These are phyloP conservation scores for Eucalyptus brandiana DNA, from an alignment of 345 rosid genomes.

Conservation along the genomic window DNA sequence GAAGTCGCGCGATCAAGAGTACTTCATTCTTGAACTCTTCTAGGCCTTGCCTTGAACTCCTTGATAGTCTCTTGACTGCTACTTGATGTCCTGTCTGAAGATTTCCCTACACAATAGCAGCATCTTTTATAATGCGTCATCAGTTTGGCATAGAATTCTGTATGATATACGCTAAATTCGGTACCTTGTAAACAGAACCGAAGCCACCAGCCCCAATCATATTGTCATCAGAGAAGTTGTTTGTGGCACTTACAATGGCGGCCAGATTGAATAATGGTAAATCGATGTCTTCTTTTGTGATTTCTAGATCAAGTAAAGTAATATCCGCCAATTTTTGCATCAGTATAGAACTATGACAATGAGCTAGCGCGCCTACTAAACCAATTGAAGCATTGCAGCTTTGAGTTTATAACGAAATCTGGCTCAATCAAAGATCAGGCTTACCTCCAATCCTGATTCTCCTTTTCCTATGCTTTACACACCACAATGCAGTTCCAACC, in stretches of 20 bases:
- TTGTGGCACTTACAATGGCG: conserved; percentile 17
- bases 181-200: conserved; percentile 30
- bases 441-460: background rate
- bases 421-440: background rate
- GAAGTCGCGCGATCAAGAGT: too few species aligned
- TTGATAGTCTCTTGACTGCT: too few species aligned
- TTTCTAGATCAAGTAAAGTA: too few species aligned
- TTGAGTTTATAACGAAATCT: background rate
- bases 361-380: too few species aligned
- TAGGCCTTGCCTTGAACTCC: too few species aligned
- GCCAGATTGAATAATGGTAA: conserved; percentile 21
- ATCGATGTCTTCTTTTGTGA: background rate
- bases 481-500: background rate
- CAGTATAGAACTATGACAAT: too few species aligned
- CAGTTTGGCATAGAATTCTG: too few species aligned
- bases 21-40: too few species aligned
- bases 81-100: conserved; percentile 4
- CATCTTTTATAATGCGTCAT: background rate
- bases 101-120: conserved; percentile 18
- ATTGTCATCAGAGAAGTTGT: conserved; percentile 13
- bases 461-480: background rate
- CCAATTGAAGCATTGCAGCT: background rate
- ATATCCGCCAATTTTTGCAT: too few species aligned
- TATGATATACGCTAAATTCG: background rate
- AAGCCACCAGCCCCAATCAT: conserved; percentile 39